phyloP scores from a whole-genome alignment of 1,139 yeast species.

The Suhomyces maxii region DNA sequence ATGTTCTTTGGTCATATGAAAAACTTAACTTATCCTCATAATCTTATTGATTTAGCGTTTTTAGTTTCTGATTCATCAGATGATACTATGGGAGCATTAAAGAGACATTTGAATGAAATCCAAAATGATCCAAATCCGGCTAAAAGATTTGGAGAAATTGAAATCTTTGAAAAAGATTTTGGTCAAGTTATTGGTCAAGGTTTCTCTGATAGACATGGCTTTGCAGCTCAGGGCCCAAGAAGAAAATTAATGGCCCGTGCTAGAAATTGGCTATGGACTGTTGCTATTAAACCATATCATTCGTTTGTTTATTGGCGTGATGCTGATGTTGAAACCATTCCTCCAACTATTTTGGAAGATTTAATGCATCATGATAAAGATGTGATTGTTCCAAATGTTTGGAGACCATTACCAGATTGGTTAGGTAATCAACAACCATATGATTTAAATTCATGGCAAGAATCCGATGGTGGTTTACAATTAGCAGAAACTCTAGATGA shows the following conservation, averaged over 20 bases:
- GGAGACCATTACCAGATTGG: constrained; percentile 93
- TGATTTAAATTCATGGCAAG: constrained; percentile 90
- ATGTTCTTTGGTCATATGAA: constrained; percentile 61
- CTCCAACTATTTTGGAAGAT: constrained; percentile 52
- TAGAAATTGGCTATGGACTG: constrained; percentile 55
- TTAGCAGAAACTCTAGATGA: constrained; percentile 76
- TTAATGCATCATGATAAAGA: constrained; percentile 56
- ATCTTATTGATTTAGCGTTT: constrained; percentile 57
- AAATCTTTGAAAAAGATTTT: constrained; percentile 53
- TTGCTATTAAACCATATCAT: constrained; percentile 53
- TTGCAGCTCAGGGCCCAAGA: constrained; percentile 56
- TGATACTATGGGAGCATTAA: constrained; percentile 53
- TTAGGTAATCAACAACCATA: constrained; percentile 87
- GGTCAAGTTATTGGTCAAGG: constrained; percentile 56
- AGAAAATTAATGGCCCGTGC: constrained; percentile 55
- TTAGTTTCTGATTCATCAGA: constrained; percentile 59
- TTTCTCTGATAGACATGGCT: constrained; percentile 53
- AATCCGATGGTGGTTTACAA: constrained; percentile 78
- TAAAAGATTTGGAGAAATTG: constrained; percentile 56
- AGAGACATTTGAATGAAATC: constrained; percentile 40
- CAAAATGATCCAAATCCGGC: constrained; percentile 43
- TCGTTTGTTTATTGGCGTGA: constrained; percentile 58
- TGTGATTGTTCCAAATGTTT: constrained; percentile 75
- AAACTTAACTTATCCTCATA: constrained; percentile 58
- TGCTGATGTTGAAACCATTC: constrained; percentile 55